Conservation (phyloP, 495 filamentous ascomycete genomes). For the Alectoria sarmentosa region DNA sequence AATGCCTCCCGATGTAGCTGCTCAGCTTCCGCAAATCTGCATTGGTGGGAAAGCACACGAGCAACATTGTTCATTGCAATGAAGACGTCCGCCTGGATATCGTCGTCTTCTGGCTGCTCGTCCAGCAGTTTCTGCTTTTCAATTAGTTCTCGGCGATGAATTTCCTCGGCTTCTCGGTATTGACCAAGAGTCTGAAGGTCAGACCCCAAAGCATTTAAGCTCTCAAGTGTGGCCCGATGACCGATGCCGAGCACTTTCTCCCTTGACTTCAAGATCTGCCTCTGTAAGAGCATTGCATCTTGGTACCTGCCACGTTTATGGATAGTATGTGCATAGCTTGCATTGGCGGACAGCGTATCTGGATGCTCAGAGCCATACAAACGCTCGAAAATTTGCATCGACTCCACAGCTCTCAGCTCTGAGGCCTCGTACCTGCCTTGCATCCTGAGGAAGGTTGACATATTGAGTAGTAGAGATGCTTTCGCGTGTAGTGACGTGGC, state of each 20-base stretch:
- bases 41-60: background rate
- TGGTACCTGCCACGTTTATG: slow-evolving; percentile 16
- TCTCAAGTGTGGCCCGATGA: slow-evolving; percentile 28
- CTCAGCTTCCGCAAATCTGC: slow-evolving; percentile 10
- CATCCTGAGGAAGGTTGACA: slow-evolving; percentile 9
- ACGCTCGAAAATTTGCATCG: slow-evolving; percentile 15
- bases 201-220: slow-evolving; percentile 29
- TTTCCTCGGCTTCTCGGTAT: slow-evolving; percentile 24
- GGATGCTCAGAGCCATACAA: slow-evolving; percentile 21
- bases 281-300: slow-evolving; percentile 20
- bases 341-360: slow-evolving; percentile 13
- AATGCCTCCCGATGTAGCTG: slow-evolving; percentile 5
- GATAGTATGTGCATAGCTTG: slow-evolving; percentile 9
- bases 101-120: background rate
- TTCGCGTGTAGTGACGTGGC: slow-evolving; percentile 1
- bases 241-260: slow-evolving; percentile 28
- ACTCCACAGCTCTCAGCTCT: slow-evolving; percentile 17
- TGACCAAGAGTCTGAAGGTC: slow-evolving; percentile 10
- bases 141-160: slow-evolving; percentile 13
- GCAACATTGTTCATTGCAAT: slow-evolving; percentile 11
- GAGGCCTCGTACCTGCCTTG: slow-evolving; percentile 20
- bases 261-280: slow-evolving; percentile 16
- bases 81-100: slow-evolving; percentile 1
- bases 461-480: slow-evolving; percentile 9
- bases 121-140: background rate